Evolutionary conservation across 495 filamentous ascomycete species (phyloP).

Genomic region (Terfezia claveryi): DNA sequence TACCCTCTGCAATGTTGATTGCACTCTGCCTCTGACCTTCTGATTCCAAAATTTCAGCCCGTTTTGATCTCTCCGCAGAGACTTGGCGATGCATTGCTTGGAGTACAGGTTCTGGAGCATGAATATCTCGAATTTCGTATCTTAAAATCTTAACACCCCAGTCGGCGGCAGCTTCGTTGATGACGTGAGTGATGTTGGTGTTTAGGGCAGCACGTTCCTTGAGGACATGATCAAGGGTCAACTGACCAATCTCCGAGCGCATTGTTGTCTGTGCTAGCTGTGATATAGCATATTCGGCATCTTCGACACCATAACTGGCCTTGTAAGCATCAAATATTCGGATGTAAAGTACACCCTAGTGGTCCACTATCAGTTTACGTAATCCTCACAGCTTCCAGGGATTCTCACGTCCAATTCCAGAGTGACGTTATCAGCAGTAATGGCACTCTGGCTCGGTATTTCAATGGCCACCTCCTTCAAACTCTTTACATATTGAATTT

Average conservation of each 20-base stretch:
- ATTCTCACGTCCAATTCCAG: constrained; percentile 51
- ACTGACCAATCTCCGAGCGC: constrained; percentile 91
- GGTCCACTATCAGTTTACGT: too few species aligned
- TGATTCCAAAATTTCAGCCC: constrained; percentile 87
- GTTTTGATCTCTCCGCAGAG: constrained; percentile 86
- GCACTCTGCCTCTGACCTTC: constrained; percentile 90
- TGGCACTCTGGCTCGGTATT: constrained; percentile 87
- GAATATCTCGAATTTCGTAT: constrained; percentile 96
- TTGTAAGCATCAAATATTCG: constrained; percentile 94
- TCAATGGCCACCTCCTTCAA: constrained; percentile 91
- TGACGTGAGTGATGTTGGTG: constrained; percentile 88
- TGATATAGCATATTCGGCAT: constrained; percentile 95
- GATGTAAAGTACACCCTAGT: constrained; percentile 69
- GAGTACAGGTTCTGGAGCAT: constrained; percentile 79
- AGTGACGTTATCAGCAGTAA: constrained; percentile 96
- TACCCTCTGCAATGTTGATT: constrained; percentile 94
- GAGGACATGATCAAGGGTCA: constrained; percentile 88
- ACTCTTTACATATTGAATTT: constrained; percentile 92
- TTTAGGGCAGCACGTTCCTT: constrained; percentile 92
- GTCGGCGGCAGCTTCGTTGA: constrained; percentile 90
- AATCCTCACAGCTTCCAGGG: neutral
- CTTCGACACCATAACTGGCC: constrained; percentile 92
- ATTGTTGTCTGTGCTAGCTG: constrained; percentile 97
- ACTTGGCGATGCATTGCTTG: constrained; percentile 96
- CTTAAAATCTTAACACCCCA: constrained; percentile 93